A percentile compares a stretch with the other conserved stretches of the same genome.
phyloP scores from a whole-genome alignment of 2,329 filamentous ascomycete genomes.

The Colletotrichum australisinense region DNA sequence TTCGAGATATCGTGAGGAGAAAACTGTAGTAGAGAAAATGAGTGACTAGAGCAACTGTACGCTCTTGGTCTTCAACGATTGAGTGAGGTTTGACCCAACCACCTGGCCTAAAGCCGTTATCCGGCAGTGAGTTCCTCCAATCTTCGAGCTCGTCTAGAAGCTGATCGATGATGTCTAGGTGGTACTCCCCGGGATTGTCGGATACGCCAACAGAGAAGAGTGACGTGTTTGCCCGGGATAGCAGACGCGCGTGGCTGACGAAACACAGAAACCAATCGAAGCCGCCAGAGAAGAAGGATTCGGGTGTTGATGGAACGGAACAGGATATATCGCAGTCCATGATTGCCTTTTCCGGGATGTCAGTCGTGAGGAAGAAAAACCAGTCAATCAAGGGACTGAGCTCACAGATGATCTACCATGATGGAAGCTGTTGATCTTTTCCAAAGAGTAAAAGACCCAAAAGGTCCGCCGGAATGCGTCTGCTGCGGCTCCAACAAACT shows the following conservation, averaged over 20 bases:
- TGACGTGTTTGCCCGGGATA: slow-evolving; percentile 45
- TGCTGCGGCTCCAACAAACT: slow-evolving; percentile 32
- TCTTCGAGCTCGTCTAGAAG: slow-evolving; percentile 41
- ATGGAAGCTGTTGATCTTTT: slow-evolving; percentile 49
- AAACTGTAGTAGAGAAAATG: slow-evolving; percentile 45
- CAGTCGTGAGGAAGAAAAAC: slow-evolving; percentile 41
- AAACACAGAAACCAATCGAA: slow-evolving; percentile 50
- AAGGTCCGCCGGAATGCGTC: slow-evolving; percentile 47
- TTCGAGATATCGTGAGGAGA: slow-evolving; percentile 42
- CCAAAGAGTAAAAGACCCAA: slow-evolving; percentile 53
- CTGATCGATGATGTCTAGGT: slow-evolving; percentile 42
- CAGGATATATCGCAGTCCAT: slow-evolving; percentile 51
- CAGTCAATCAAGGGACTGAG: not conserved
- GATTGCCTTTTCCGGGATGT: slow-evolving; percentile 43
- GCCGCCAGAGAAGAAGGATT: slow-evolving; percentile 42
- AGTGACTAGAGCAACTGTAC: slow-evolving; percentile 33
- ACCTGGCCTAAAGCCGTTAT: slow-evolving; percentile 35
- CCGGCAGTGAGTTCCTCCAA: slow-evolving; percentile 43
- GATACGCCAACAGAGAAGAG: slow-evolving; percentile 49
- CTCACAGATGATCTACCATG: slow-evolving; percentile 46
- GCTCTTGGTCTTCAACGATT: slow-evolving; percentile 12
- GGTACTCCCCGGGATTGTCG: slow-evolving; percentile 39
- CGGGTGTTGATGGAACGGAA: slow-evolving; percentile 46
- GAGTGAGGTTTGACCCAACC: slow-evolving; percentile 26
- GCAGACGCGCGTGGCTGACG: slow-evolving; percentile 44